Evolutionary conservation across 2,329 filamentous ascomycete species (phyloP).

Genomic region (Decorospora gaudefroyi): DNA sequence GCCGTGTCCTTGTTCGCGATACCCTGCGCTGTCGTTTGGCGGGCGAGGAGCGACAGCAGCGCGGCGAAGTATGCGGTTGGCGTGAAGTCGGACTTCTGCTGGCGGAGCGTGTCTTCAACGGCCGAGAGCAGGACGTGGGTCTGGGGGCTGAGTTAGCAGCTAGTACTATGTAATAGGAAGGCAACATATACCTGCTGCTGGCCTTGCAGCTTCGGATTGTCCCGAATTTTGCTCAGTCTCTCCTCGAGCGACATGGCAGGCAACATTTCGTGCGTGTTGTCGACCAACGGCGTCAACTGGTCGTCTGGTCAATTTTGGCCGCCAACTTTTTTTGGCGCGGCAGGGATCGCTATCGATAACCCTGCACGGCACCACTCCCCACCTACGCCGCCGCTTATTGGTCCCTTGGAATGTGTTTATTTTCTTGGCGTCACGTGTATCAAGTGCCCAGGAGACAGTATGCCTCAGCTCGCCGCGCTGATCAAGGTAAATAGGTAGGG

Average conservation of each 20-base stretch:
- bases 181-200: slow-evolving; percentile 75
- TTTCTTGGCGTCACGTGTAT: too few relatives aligned
- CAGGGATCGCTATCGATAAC: slow-evolving; percentile 28
- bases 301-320: slow-evolving; percentile 20
- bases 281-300: slow-evolving; percentile 2
- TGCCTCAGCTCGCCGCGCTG: too few relatives aligned
- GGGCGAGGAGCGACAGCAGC: slow-evolving; percentile 82
- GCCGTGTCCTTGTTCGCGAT: slow-evolving; percentile 80
- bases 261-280: slow-evolving; percentile 24
- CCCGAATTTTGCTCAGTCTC: slow-evolving; percentile 96
- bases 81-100: slow-evolving; percentile 80
- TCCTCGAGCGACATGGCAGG: slow-evolving; percentile 69
- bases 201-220: slow-evolving; percentile 86
- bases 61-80: slow-evolving; percentile 95
- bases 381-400: too few relatives aligned
- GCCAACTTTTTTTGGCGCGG: slow-evolving; percentile 20
- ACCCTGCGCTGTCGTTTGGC: slow-evolving; percentile 68
- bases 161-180: slow-evolving; percentile 10
- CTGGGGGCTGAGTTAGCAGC: slow-evolving; percentile 52
- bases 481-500: slow-evolving; percentile 13
- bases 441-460: too few relatives aligned
- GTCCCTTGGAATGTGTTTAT: too few relatives aligned
- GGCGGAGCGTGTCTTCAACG: slow-evolving; percentile 88
- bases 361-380: slow-evolving; percentile 8
- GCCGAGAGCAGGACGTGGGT: slow-evolving; percentile 85